These are phyloP conservation scores for Salix brachista DNA, from an alignment of 345 rosid genomes.

Conservation along the genomic window DNA sequence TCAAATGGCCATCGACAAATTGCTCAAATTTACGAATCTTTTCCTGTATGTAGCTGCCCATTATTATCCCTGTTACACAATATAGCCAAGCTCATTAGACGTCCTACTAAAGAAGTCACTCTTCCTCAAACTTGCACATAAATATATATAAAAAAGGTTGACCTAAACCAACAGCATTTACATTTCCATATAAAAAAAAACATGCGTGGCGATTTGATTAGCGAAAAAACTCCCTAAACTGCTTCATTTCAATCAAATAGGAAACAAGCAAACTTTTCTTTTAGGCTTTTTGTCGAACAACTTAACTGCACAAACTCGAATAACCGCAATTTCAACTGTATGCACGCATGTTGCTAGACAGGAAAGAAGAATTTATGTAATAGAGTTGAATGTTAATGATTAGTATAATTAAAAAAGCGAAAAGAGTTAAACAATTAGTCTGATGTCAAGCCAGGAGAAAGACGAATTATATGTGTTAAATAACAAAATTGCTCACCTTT, in stretches of 20 bases:
- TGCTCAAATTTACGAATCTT: constrained; percentile 74
- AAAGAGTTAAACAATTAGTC: background rate
- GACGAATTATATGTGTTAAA: background rate
- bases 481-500: too few relatives aligned
- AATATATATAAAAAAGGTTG: background rate
- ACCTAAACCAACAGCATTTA: background rate
- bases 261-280: background rate
- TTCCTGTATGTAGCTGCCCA: constrained; percentile 48
- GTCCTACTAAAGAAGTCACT: background rate
- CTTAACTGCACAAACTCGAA: background rate
- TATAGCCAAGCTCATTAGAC: background rate
- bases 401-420: background rate
- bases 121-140: background rate
- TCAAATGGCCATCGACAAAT: constrained; percentile 68
- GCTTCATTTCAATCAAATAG: background rate
- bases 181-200: background rate
- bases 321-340: background rate
- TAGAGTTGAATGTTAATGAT: background rate
- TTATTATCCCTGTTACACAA: constrained; percentile 5
- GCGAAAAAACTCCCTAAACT: background rate
- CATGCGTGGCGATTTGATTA: background rate
- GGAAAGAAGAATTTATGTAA: background rate
- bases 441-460: background rate
- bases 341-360: background rate
- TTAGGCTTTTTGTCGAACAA: background rate